These are phyloP conservation scores for Nepenthes gracilis DNA, from an alignment of 148 eudicot genomes.

Conservation along the genomic window DNA sequence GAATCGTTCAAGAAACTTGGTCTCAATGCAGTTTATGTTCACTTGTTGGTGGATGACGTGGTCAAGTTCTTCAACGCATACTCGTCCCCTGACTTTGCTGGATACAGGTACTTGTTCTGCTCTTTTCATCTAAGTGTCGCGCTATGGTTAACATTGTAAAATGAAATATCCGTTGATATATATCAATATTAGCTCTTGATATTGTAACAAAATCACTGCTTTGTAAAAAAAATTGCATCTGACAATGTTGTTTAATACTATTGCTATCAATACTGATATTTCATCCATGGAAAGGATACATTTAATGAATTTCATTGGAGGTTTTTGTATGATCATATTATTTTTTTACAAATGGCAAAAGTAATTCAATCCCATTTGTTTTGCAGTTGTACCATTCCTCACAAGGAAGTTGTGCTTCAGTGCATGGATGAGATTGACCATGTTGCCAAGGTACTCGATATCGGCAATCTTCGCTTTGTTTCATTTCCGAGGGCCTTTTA, in stretches of 20 bases:
- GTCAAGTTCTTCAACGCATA: conserved; percentile 44
- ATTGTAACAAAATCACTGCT: too few relatives aligned
- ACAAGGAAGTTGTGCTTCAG: conserved; percentile 50
- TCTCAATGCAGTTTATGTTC: conserved; percentile 55
- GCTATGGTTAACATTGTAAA: too few relatives aligned
- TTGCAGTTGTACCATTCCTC: conserved; percentile 77
- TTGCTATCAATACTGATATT: too few relatives aligned
- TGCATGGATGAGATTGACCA: conserved; percentile 65
- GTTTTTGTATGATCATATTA: too few relatives aligned
- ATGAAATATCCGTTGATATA: too few relatives aligned
- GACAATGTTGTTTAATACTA: too few relatives aligned
- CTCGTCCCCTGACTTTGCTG: conserved; percentile 55
- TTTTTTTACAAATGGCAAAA: too few relatives aligned
- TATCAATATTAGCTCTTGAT: too few relatives aligned
- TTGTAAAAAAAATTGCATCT: too few relatives aligned
- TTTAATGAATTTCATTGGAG: not conserved
- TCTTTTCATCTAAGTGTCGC: not conserved
- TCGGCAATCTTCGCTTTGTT: not conserved
- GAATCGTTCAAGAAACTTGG: conserved; percentile 46
- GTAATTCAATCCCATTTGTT: not conserved
- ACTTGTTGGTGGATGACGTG: conserved; percentile 61
- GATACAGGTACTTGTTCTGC: conserved; percentile 42
- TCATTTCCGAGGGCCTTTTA: not conserved
- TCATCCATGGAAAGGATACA: too few relatives aligned
- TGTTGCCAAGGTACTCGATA: conserved; percentile 46